phyloP scores from a whole-genome alignment of 164 flowering plant species.

The Magnolia officinalis region DNA sequence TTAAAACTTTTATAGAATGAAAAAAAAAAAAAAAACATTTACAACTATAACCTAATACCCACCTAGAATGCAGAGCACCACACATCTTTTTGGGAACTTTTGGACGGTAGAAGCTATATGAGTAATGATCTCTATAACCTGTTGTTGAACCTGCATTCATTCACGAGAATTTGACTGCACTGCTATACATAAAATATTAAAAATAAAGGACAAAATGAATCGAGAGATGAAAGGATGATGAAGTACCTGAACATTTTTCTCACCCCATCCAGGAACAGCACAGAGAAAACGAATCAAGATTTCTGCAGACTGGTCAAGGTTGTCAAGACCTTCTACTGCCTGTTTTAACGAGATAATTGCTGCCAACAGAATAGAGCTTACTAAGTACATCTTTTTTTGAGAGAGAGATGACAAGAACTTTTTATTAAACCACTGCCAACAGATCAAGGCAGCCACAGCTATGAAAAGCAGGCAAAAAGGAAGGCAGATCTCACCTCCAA shows the following conservation, averaged over 20 bases:
- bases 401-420: too few relatives aligned
- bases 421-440: too few relatives aligned
- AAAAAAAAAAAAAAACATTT: not conserved
- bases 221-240: not conserved
- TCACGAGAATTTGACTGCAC: not conserved
- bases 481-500: too few relatives aligned
- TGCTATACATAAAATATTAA: too few relatives aligned
- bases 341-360: conserved; percentile 73
- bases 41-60: not conserved
- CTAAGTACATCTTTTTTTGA: not conserved
- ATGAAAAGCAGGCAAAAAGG: too few relatives aligned
- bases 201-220: not conserved
- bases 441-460: too few relatives aligned
- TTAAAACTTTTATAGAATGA: not conserved
- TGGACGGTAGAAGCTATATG: conserved; percentile 64
- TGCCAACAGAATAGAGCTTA: conserved; percentile 30
- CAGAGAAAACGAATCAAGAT: conserved; percentile 79
- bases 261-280: conserved; percentile 94
- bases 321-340: conserved; percentile 66
- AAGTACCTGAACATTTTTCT: conserved; percentile 97
- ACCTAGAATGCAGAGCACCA: conserved; percentile 90
- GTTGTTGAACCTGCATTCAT: conserved; percentile 89
- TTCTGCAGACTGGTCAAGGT: conserved; percentile 68
- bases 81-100: conserved; percentile 87
- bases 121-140: conserved; percentile 75